These are phyloP conservation scores for Blastobotrys robertii DNA, from an alignment of 805 yeast species.

Conservation along the genomic window DNA sequence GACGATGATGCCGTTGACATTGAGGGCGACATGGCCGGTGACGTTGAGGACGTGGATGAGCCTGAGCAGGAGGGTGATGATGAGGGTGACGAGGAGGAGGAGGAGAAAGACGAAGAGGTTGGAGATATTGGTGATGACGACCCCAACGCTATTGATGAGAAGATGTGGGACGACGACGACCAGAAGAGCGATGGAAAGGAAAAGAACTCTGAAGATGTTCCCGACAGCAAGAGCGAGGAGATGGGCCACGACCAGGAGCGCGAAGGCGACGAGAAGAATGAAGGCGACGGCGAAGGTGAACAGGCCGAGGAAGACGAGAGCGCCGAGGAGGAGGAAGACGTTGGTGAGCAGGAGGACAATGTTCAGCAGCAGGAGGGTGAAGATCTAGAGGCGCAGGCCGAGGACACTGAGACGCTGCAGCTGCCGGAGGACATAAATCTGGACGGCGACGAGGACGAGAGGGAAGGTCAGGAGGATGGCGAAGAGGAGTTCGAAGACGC, in stretches of 20 bases:
- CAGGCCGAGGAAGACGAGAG: slow-evolving; percentile 30
- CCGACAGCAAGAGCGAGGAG: slow-evolving; percentile 35
- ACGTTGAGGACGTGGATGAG: slow-evolving; percentile 63
- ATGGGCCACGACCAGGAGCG: slow-evolving; percentile 25
- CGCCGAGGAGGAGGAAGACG: slow-evolving; percentile 40
- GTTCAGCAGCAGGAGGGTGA: slow-evolving; percentile 67
- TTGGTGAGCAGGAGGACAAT: slow-evolving; percentile 72
- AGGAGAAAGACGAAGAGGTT: slow-evolving; percentile 78
- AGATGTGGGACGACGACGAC: slow-evolving; percentile 94
- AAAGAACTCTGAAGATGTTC: slow-evolving; percentile 66
- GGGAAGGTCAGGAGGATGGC: slow-evolving; percentile 35
- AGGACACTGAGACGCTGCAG: slow-evolving; percentile 79
- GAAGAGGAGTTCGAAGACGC: slow-evolving; percentile 27
- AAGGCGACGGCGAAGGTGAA: slow-evolving; percentile 25
- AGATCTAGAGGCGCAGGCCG: slow-evolving; percentile 61
- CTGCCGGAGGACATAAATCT: slow-evolving; percentile 87
- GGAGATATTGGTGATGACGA: slow-evolving; percentile 85
- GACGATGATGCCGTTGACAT: slow-evolving; percentile 86
- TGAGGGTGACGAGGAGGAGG: slow-evolving; percentile 46
- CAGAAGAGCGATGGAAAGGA: slow-evolving; percentile 56
- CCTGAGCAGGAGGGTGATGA: slow-evolving; percentile 39
- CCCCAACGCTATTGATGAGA: slow-evolving; percentile 92
- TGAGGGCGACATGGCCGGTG: slow-evolving; percentile 97
- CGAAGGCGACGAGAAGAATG: slow-evolving; percentile 18
- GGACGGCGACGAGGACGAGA: slow-evolving; percentile 57